A percentile compares a stretch with the other conserved stretches of the same genome.
phyloP scores from a whole-genome alignment of 768 basidiomycete species.

The Lentinula raphanica region DNA sequence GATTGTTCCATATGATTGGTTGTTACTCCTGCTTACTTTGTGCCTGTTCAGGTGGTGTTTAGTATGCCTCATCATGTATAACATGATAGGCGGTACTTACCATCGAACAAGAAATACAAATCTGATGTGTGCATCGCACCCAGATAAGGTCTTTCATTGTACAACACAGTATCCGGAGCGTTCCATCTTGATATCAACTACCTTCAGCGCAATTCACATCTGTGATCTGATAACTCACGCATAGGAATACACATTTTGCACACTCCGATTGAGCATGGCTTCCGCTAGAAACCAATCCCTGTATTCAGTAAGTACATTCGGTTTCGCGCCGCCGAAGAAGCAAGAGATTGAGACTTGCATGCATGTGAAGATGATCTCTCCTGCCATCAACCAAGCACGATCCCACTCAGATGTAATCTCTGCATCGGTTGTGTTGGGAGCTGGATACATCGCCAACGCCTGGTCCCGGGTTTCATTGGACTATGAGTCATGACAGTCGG shows the following conservation, averaged over 20 bases:
- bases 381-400: constrained; percentile 34
- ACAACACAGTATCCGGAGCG: constrained; percentile 35
- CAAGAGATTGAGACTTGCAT: constrained; percentile 23
- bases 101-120: constrained; percentile 38
- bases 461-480: constrained; percentile 30
- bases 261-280: constrained; percentile 20
- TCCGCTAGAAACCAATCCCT: constrained; percentile 39
- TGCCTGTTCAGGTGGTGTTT: constrained; percentile 15
- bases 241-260: constrained; percentile 29
- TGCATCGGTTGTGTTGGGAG: constrained; percentile 26
- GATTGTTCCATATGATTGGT: too few relatives aligned
- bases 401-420: constrained; percentile 36
- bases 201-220: background rate
- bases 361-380: constrained; percentile 38
- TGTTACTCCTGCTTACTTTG: constrained; percentile 26
- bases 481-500: constrained; percentile 21
- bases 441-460: constrained; percentile 33
- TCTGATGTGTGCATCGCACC: constrained; percentile 42
- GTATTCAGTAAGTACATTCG: too few relatives aligned
- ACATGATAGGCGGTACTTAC: constrained; percentile 15
- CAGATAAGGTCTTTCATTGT: constrained; percentile 27
- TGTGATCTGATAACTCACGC: constrained; percentile 18
- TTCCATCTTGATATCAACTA: constrained; percentile 28
- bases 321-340: too few relatives aligned
- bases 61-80: background rate